phyloP scores from a whole-genome alignment of 1,139 yeast genomes.

The Yamadazyma sp. region DNA sequence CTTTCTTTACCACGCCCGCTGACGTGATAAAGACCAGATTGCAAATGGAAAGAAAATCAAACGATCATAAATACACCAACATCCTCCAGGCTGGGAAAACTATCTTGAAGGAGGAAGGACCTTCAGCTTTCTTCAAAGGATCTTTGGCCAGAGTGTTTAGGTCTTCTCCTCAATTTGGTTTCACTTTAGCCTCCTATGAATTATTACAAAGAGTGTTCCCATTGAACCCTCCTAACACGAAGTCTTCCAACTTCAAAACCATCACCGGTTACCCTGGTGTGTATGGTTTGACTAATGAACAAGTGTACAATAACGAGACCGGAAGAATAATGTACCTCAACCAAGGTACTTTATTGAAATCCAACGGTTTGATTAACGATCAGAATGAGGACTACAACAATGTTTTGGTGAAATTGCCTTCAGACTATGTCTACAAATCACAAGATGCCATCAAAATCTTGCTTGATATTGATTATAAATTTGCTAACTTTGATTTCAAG shows the following conservation, averaged over 20 bases:
- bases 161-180: constrained; percentile 97
- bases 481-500: constrained; percentile 53
- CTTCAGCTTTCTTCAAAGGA: constrained; percentile 88
- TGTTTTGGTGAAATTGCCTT: constrained; percentile 44
- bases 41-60: constrained; percentile 79
- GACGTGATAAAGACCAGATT: constrained; percentile 95
- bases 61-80: constrained; percentile 76
- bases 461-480: constrained; percentile 62
- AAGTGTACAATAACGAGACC: constrained; percentile 41
- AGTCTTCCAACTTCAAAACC: constrained; percentile 46
- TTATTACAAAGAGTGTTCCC: constrained; percentile 57
- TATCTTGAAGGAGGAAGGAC: constrained; percentile 74
- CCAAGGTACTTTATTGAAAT: constrained; percentile 28
- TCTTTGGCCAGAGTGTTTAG: constrained; percentile 93
- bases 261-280: constrained; percentile 50
- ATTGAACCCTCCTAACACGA: constrained; percentile 46
- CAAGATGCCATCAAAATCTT: constrained; percentile 62
- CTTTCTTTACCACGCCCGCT: constrained; percentile 92
- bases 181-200: constrained; percentile 95
- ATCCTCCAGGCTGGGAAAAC: constrained; percentile 74
- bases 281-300: constrained; percentile 48
- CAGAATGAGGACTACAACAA: constrained; percentile 25
- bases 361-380: constrained; percentile 20
- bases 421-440: constrained; percentile 57
- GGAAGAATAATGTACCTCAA: constrained; percentile 41